These are phyloP conservation scores for Colletotrichum tamarilloi DNA, from an alignment of 2,329 filamentous ascomycete genomes.

Conservation along the genomic window DNA sequence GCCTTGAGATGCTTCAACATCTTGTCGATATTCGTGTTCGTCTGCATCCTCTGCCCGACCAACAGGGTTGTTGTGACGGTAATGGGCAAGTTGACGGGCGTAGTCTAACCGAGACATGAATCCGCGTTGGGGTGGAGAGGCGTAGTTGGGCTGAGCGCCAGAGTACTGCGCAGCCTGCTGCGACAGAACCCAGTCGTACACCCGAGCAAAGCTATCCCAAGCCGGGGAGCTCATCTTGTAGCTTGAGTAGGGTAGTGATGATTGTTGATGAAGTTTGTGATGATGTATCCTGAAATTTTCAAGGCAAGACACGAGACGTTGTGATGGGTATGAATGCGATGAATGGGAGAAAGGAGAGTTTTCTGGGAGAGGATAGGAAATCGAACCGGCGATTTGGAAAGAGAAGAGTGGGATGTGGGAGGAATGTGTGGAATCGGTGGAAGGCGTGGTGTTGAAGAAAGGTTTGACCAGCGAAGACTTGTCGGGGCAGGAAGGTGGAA, in stretches of 20 bases:
- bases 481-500: neutral
- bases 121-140: neutral
- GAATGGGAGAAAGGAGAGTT: neutral
- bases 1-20: neutral
- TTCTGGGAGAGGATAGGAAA: neutral
- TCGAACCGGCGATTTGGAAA: neutral
- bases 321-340: neutral
- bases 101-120: neutral
- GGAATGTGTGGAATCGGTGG: neutral
- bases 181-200: neutral
- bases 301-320: neutral
- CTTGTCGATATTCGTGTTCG: no score
- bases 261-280: neutral
- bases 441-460: neutral
- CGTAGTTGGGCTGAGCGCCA: neutral
- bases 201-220: neutral
- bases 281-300: neutral
- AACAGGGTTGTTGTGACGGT: neutral
- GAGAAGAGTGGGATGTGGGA: neutral
- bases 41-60: neutral
- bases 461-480: neutral
- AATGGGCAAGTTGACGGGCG: neutral
- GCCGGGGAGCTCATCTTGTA: constrained; percentile 1
- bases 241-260: neutral
- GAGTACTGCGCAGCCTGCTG: neutral